phyloP scores from a whole-genome alignment of 345 rosid genomes.

The Lepidium sativum region DNA sequence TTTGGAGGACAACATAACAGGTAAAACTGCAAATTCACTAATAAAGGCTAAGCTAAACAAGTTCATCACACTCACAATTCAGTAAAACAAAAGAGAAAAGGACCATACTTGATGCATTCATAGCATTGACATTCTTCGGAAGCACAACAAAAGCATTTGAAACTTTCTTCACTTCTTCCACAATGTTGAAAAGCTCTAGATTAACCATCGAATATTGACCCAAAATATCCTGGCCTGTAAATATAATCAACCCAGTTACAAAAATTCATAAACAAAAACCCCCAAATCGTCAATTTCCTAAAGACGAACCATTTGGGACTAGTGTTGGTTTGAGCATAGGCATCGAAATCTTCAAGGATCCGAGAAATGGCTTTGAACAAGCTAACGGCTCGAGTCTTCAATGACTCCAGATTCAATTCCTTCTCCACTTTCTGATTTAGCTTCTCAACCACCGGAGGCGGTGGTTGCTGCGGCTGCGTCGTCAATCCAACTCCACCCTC shows the following conservation, averaged over 20 bases:
- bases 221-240: conserved; percentile 79
- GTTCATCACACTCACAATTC: background rate
- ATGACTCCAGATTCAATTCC: conserved; percentile 66
- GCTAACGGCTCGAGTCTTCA: conserved; percentile 72
- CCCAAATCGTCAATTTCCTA: background rate
- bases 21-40: conserved; percentile 51
- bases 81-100: background rate
- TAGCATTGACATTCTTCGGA: conserved; percentile 82
- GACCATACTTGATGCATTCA: conserved; percentile 63
- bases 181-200: conserved; percentile 88
- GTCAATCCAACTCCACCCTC: conserved; percentile 7
- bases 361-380: conserved; percentile 78
- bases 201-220: conserved; percentile 91
- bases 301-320: conserved; percentile 65
- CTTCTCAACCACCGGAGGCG: conserved; percentile 42
- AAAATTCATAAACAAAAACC: background rate
- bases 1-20: conserved; percentile 93
- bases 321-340: conserved; percentile 63
- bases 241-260: conserved; percentile 16
- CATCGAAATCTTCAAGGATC: conserved; percentile 82
- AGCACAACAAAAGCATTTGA: conserved; percentile 82
- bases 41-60: background rate
- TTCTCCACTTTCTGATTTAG: conserved; percentile 57
- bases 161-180: conserved; percentile 71
- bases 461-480: conserved; percentile 7